A percentile compares a stretch with the other conserved stretches of the same genome.
phyloP scores from a whole-genome alignment of 2,329 filamentous ascomycete genomes.

The Fusarium graminum region DNA sequence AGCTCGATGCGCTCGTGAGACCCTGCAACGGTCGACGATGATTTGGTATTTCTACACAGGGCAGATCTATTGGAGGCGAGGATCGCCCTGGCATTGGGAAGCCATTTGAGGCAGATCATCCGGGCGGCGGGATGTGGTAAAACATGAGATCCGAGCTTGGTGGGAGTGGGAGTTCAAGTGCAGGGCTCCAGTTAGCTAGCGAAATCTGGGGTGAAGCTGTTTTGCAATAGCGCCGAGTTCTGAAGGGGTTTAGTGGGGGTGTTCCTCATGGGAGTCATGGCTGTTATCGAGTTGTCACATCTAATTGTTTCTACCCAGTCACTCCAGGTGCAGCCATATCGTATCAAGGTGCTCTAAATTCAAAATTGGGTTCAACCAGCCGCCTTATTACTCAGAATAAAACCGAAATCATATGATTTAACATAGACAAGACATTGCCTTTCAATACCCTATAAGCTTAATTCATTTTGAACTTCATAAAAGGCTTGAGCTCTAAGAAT shows the following conservation, averaged over 20 bases:
- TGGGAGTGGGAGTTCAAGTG: slow-evolving; percentile 2
- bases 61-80: slow-evolving; percentile 25
- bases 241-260: slow-evolving; percentile 40
- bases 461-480: too few relatives aligned
- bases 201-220: slow-evolving; percentile 7
- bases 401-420: too few relatives aligned
- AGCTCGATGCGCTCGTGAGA: background rate
- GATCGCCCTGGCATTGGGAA: slow-evolving; percentile 43
- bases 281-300: background rate
- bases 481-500: too few relatives aligned
- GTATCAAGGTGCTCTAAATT: too few relatives aligned
- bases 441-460: too few relatives aligned
- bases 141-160: slow-evolving; percentile 34
- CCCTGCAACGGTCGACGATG: background rate
- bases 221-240: slow-evolving; percentile 28
- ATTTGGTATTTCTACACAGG: background rate
- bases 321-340: too few relatives aligned
- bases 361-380: too few relatives aligned
- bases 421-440: too few relatives aligned
- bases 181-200: slow-evolving; percentile 5
- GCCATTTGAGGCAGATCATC: slow-evolving; percentile 52
- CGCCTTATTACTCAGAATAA: too few relatives aligned
- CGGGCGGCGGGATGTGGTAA: slow-evolving; percentile 36
- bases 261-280: slow-evolving; percentile 5
- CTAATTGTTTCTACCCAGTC: too few relatives aligned